These are phyloP conservation scores for Lodderomyces pseudojiufengensis DNA, from an alignment of 1,139 yeast species.

Conservation along the genomic window DNA sequence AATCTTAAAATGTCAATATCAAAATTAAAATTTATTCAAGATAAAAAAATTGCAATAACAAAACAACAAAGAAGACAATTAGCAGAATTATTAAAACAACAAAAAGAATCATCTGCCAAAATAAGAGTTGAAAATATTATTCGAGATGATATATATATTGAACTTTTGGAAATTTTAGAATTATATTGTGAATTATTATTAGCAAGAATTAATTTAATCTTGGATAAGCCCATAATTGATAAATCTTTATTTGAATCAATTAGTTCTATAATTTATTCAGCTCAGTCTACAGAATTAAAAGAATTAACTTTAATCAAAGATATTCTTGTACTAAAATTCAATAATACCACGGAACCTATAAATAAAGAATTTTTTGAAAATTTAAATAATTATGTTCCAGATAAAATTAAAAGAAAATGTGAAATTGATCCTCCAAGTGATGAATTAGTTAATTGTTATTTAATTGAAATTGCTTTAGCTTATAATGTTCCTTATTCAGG, in stretches of 20 bases:
- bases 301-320: conserved; percentile 66
- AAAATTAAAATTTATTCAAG: conserved; percentile 74
- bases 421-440: conserved; percentile 64
- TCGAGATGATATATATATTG: conserved; percentile 79
- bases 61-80: conserved; percentile 75
- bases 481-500: conserved; percentile 74
- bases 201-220: conserved; percentile 65
- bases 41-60: conserved; percentile 75
- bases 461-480: conserved; percentile 77
- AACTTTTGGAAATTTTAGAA: conserved; percentile 75
- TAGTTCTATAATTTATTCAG: conserved; percentile 63
- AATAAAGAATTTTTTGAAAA: conserved; percentile 62
- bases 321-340: conserved; percentile 54
- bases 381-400: conserved; percentile 52
- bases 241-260: conserved; percentile 73
- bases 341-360: no score
- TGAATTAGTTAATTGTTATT: conserved; percentile 63
- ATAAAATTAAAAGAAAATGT: conserved; percentile 61
- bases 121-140: conserved; percentile 85
- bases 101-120: conserved; percentile 80
- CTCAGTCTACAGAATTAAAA: conserved; percentile 72
- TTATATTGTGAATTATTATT: conserved; percentile 78
- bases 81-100: conserved; percentile 67
- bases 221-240: conserved; percentile 49
- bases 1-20: conserved; percentile 78